A percentile compares a stretch with the other conserved stretches of the same genome.
These are phyloP conservation scores for Lichtheimia hyalospora DNA, from an alignment of 371 early-diverging fungal genomes.

Conservation along the genomic window DNA sequence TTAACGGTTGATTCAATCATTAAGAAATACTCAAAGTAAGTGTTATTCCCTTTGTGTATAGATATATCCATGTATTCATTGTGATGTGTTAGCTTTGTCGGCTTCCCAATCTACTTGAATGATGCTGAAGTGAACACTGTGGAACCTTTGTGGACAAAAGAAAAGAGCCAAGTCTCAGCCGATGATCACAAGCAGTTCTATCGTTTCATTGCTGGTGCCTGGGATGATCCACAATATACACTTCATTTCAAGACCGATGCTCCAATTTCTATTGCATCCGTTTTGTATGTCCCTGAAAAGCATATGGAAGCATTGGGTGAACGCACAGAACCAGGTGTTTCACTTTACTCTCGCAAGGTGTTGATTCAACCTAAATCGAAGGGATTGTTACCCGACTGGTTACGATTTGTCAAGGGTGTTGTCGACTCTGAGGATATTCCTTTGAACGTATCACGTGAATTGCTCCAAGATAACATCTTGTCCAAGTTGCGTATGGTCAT, in stretches of 20 bases:
- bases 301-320: constrained; percentile 73
- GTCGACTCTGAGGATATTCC: constrained; percentile 98
- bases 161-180: constrained; percentile 72
- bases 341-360: constrained; percentile 79
- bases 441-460: constrained; percentile 96
- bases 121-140: constrained; percentile 82
- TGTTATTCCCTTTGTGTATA: neutral
- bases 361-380: constrained; percentile 78
- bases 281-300: constrained; percentile 73
- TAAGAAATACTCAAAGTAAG: constrained; percentile 89
- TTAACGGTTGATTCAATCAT: constrained; percentile 76
- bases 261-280: constrained; percentile 72
- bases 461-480: constrained; percentile 87
- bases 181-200: constrained; percentile 94
- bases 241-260: constrained; percentile 80
- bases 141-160: constrained; percentile 95
- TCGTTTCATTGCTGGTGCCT: constrained; percentile 71
- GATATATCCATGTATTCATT: neutral
- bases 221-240: constrained; percentile 74
- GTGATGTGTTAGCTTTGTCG: constrained; percentile 70
- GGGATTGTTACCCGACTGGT: constrained; percentile 76
- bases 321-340: constrained; percentile 71
- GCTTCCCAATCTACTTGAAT: constrained; percentile 90
- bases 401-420: constrained; percentile 86
- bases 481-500: constrained; percentile 70